A percentile compares a stretch with the other conserved stretches of the same genome.
Conservation (phyloP, 768 basidiomycete species). For the Hericium rajendrae region DNA sequence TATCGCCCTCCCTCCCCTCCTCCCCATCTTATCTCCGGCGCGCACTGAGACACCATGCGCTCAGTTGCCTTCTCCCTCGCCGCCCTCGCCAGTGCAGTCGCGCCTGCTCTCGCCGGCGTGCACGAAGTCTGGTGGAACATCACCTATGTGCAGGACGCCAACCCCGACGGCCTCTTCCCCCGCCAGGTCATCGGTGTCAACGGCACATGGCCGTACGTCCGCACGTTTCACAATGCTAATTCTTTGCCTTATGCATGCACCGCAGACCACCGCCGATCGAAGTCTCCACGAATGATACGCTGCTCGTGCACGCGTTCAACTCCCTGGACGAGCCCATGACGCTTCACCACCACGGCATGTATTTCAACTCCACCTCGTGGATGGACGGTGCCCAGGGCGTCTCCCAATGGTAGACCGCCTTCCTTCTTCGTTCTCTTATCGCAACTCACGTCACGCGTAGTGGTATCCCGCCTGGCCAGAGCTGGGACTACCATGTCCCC, state of each 20-base stretch:
- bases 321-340: slow-evolving; percentile 55
- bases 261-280: slow-evolving; percentile 74
- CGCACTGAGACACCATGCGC: slow-evolving; percentile 4
- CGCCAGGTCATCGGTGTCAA: slow-evolving; percentile 84
- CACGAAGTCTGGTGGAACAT: slow-evolving; percentile 87
- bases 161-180: slow-evolving; percentile 74
- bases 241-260: background rate
- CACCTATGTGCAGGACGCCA: slow-evolving; percentile 69
- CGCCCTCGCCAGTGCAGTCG: slow-evolving; percentile 23
- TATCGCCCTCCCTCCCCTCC: slow-evolving; percentile 3
- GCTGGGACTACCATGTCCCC: slow-evolving; percentile 69
- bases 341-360: slow-evolving; percentile 93
- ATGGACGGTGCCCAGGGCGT: slow-evolving; percentile 82
- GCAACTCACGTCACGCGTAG: slow-evolving; percentile 24
- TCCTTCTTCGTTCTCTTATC: background rate
- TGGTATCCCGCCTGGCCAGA: slow-evolving; percentile 66
- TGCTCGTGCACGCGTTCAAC: slow-evolving; percentile 73
- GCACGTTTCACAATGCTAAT: background rate
- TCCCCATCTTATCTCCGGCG: background rate
- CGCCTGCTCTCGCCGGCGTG: slow-evolving; percentile 48
- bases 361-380: slow-evolving; percentile 80
- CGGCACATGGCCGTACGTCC: slow-evolving; percentile 83
- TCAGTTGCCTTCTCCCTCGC: slow-evolving; percentile 6
- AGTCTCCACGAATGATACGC: slow-evolving; percentile 58
- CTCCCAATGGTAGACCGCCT: slow-evolving; percentile 61